Evolutionary conservation across 2,329 filamentous ascomycete species (phyloP), one percentile per base, ranked within the genome.

Genomic region (Hypoxylon sp.): DNA sequence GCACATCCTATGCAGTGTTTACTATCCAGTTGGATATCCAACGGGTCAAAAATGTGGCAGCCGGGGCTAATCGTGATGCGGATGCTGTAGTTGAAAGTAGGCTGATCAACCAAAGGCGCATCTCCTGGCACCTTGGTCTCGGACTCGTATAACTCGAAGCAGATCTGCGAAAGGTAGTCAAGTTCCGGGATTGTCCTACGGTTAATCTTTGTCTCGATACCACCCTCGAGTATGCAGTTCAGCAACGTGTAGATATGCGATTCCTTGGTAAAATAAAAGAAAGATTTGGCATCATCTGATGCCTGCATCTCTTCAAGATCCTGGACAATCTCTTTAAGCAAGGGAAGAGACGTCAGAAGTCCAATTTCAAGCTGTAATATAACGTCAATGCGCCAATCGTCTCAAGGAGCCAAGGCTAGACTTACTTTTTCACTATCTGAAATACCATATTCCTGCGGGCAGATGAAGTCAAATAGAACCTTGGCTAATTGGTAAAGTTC

Each of bases 221-320:
- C 97, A 67, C 97, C 96, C 80, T 99, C 96, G 26, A 99, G 88
- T 73, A 99, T 98, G 79, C 95, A 98, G 80, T 99, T 99, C 65
- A 99, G 88, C 4, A 99, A 87, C 4, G 96, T 99, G 83, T 99
- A 99, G 70, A 99, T 98, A 79, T 99, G 96, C 0, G 94, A 97
- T 81, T 99, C 96, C 81, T 99, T 99, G 70, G 96, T 99, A 81
- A 99, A 99, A 83, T 99, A 99, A 81, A 98, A 93, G 84, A 98
- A 98, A 1, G 92, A 95, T 78, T 98, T 98, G 48, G 94, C 94
- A 72, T 97, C 93, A 58, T 95, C 91, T 0, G 93, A 97, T 3
- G 96, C 95, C 81, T 99, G 96, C 80, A 98, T 94, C 81, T 98
- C 94, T 82, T 99, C 97, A 1, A 99, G 86, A 76, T 99, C 95